Evolutionary conservation across 129 eudicot species (phyloP), one percentile per base, ranked within the genome.

Genomic region (Flaveria linearis): DNA sequence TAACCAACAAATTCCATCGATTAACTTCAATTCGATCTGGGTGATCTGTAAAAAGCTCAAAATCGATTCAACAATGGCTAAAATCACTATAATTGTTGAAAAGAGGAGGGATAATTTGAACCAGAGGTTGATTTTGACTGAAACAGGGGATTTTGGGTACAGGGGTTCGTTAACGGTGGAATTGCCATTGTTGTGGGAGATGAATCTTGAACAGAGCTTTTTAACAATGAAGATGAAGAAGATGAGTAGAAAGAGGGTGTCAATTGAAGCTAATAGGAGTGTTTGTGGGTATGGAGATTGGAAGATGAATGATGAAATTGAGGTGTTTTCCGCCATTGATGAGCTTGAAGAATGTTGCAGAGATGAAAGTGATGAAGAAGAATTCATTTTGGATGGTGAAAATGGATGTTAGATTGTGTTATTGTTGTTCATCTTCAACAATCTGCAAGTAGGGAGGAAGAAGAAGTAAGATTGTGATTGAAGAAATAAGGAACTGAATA

Each of bases 1-100:
- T 15, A 87, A 64, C 82, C 93, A 72, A 79, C 84, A 92, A 56
- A 69, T 30, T 9, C 75, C 82, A 1, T 84, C 76, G 36, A 79
- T 65, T 14, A 81, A 56, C 57, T 78, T 68, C 91, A 87, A 84
- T 76, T 63, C 28, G 7, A 67, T 73, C 69, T 70, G 42, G 0
- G 68, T 66, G 42, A 80, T 84, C 15, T 42, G 46, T 2, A 33
- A 72, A 17, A 92, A 81, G 18, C 78, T 74, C 25, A 86, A 39
- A 46, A 87, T 18, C 60, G 86, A 69, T 3, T 82, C 81, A 52
- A 76, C 84, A 18, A 68, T 36, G 36, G 84, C 88, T 63, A 72
- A 68, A 76, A 69, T 6, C 30, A 87, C 84, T 50, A 86, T 64
- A 26, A 77, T 13, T 51, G 71, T 57, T 2, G 86, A 72, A 52